phyloP scores from a whole-genome alignment of 2,329 filamentous ascomycete genomes.

The Aspergillus sp. region DNA sequence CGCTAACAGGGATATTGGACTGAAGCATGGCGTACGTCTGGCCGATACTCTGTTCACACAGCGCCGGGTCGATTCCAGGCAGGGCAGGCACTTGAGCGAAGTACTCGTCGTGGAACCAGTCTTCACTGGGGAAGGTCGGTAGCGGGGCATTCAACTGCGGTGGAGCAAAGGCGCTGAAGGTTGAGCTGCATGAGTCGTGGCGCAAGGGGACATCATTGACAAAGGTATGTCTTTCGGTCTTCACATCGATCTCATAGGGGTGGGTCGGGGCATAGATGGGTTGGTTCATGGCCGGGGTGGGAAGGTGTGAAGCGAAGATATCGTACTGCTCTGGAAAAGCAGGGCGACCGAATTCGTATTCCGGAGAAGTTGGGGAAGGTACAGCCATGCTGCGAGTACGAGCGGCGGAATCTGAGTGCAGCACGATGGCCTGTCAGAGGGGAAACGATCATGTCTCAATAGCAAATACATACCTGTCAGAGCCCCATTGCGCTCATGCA shows the following conservation, averaged over 20 bases:
- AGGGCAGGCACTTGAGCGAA: conserved; percentile 59
- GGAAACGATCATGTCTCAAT: not conserved
- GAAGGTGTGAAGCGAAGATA: conserved; percentile 43
- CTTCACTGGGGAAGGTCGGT: conserved; percentile 63
- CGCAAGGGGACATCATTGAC: conserved; percentile 86
- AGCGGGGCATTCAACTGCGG: conserved; percentile 69
- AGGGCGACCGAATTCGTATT: conserved; percentile 69
- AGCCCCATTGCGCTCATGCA: conserved; percentile 76
- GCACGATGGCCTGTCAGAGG: conserved; percentile 11
- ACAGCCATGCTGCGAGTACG: conserved; percentile 20
- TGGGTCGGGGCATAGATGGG: conserved; percentile 61
- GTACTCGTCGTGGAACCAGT: conserved; percentile 72
- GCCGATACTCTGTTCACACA: conserved; percentile 21
- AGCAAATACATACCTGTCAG: conserved; percentile 36
- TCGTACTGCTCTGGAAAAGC: conserved; percentile 50
- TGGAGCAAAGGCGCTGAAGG: conserved; percentile 88
- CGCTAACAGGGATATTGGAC: conserved; percentile 78
- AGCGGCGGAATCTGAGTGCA: conserved; percentile 17
- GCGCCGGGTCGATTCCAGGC: conserved; percentile 23
- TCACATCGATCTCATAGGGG: conserved; percentile 93
- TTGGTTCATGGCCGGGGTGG: conserved; percentile 58
- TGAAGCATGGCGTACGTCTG: conserved; percentile 62
- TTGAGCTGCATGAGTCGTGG: conserved; percentile 83
- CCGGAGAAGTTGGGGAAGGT: conserved; percentile 67
- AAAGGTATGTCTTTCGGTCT: conserved; percentile 91